Evolutionary conservation across 768 basidiomycete genomes (phyloP), one percentile per base, ranked within the genome.

Genomic region (Wakefieldia striispora): DNA sequence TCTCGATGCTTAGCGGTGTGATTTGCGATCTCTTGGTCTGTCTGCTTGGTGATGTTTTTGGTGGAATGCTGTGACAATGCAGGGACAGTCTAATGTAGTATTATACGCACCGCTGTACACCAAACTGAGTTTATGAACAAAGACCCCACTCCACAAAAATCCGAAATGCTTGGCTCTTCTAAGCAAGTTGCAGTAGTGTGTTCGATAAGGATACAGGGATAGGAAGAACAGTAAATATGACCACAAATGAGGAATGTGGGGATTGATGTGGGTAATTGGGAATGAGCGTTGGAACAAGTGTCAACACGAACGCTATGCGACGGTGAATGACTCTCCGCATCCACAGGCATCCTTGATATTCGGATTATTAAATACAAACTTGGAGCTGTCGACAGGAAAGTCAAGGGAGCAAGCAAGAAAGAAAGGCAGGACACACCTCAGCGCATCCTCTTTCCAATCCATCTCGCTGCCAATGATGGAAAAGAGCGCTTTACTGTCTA

Each of bases 391-490:
- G 42, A 40, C 17, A 11, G 52, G 45, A 16, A 33, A 37, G n/a
- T 27, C 16, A 54, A 50, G 36, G 53, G 46, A 36, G 37, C 33
- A 14, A 16, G 14, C 29, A 27, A 20, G 20, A 21, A 17, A 40
- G 13, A 17, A 21, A 16, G 34, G 12, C 17, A 33, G 14, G 33
- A 33, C 5, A 46, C 51, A 89, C 88, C 92, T 95, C 37, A 99
- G 72, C 27, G 83, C 70, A 66, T 95, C 93, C 72, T 98, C 97
- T 51, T 83, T 79, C 97, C 97, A 99, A 65, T 95, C 93, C 97
- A 99, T 99, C 77, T 91, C 90, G 68, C 92, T 95, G 43, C 97
- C 97, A 53, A 99, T 97, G 58, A 99, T 97, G 50, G 90, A 93
- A 67, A 99, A 98, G 55, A 99, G 71, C 21, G 97, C 97, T 69